Evolutionary conservation across 225 moss, liverwort and hornwort species (phyloP).

Genomic region (Polytrichum commune): DNA sequence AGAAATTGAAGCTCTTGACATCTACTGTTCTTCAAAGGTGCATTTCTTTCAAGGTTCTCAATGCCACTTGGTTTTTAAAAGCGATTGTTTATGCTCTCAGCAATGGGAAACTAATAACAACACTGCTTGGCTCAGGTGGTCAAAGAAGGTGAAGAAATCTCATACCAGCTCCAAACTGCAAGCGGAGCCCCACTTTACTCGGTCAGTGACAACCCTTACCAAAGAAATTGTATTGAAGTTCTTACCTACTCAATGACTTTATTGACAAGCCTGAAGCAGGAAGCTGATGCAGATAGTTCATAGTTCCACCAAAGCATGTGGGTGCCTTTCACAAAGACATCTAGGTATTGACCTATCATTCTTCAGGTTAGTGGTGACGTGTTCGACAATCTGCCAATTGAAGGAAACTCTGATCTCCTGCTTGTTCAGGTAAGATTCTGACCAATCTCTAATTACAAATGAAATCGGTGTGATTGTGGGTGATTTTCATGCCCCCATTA

Average conservation of each 20-base stretch:
- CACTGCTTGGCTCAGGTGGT: slow-evolving; percentile 10
- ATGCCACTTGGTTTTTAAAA: too few species aligned
- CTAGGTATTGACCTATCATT: not conserved
- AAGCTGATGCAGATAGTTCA: too few species aligned
- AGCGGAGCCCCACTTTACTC: slow-evolving; percentile 58
- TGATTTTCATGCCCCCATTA: too few species aligned
- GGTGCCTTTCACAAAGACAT: too few species aligned
- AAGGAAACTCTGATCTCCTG: slow-evolving; percentile 58
- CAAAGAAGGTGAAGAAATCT: slow-evolving; percentile 22
- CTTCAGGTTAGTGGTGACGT: slow-evolving; percentile 50
- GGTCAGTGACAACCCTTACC: slow-evolving; percentile 10
- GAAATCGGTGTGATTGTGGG: too few species aligned
- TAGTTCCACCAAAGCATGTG: too few species aligned
- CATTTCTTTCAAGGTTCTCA: not conserved
- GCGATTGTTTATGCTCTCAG: not conserved
- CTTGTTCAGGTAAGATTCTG: slow-evolving; percentile 40
- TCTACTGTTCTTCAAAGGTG: slow-evolving; percentile 60
- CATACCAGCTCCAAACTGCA: slow-evolving; percentile 51
- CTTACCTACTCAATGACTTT: too few species aligned
- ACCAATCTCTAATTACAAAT: too few species aligned
- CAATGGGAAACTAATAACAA: not conserved
- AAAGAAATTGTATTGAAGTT: too few species aligned
- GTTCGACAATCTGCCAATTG: slow-evolving; percentile 53
- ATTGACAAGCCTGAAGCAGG: too few species aligned
- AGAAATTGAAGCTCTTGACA: slow-evolving; percentile 57